Conservation (phyloP, 2,329 filamentous ascomycete genomes). For the Akanthomyces lecanii region DNA sequence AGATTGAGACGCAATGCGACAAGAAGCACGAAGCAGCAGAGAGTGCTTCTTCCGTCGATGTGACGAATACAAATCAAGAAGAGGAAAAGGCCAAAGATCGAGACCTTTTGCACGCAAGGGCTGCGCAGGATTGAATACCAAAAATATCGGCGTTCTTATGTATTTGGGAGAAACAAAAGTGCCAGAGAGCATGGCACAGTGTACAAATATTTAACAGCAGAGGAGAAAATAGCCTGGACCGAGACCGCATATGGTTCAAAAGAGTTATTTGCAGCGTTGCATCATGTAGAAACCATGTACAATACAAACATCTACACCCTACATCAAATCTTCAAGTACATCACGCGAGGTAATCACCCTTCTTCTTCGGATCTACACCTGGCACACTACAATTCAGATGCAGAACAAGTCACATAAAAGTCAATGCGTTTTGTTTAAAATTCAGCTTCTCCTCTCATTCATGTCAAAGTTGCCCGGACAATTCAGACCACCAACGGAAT, state of each 20-base stretch:
- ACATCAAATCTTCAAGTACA: not conserved
- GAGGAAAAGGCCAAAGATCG: too few species aligned
- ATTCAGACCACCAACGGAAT: constrained; percentile 8
- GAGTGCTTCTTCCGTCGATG: not conserved
- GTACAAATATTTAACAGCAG: constrained; percentile 6
- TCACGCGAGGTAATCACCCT: too few species aligned
- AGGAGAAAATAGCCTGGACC: not conserved
- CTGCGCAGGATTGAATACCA: not conserved
- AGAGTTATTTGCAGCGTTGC: not conserved
- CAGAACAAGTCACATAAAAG: too few species aligned
- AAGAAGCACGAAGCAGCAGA: not conserved
- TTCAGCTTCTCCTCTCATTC: constrained; percentile 5
- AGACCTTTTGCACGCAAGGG: not conserved
- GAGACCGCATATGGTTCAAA: not conserved
- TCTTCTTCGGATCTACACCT: too few species aligned
- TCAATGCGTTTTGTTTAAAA: not conserved
- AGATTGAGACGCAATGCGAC: too few species aligned
- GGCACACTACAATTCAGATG: too few species aligned
- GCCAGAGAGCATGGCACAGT: not conserved
- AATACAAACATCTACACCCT: constrained; percentile 1
- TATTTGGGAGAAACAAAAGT: not conserved
- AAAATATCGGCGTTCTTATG: not conserved
- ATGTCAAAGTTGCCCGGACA: constrained; percentile 1
- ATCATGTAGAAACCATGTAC: constrained; percentile 10
- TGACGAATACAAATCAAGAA: not conserved